phyloP scores from a whole-genome alignment of 116 monocot species.

The Iris pallida region DNA sequence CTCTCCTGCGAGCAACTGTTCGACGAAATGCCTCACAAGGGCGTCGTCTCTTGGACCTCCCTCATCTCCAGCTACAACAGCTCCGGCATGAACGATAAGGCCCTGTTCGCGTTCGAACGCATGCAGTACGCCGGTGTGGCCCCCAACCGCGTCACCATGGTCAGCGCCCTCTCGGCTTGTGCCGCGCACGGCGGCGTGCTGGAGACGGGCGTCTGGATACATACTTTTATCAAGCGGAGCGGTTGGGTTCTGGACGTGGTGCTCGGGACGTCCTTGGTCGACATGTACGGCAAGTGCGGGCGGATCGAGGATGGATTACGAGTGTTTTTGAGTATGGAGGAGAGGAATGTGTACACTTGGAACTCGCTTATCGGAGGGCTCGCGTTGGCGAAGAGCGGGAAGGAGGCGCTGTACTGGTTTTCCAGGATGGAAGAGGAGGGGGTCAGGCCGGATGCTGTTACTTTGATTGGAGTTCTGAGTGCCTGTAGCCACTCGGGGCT shows the following conservation, averaged over 20 bases:
- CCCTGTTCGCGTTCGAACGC: conserved; percentile 26
- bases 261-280: conserved; percentile 32
- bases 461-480: conserved; percentile 32
- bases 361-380: conserved; percentile 36
- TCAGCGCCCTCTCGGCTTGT: conserved; percentile 36
- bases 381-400: conserved; percentile 20
- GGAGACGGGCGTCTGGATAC: conserved; percentile 36
- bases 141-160: conserved; percentile 41
- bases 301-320: conserved; percentile 5
- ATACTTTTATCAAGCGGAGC: conserved; percentile 10
- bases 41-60: conserved; percentile 53
- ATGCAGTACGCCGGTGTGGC: conserved; percentile 36
- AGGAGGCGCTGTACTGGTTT: conserved; percentile 31
- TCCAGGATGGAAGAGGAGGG: conserved; percentile 32
- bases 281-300: conserved; percentile 59
- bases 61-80: conserved; percentile 26
- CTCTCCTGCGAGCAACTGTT: conserved; percentile 23
- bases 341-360: conserved; percentile 37
- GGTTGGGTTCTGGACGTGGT: conserved; percentile 38
- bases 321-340: conserved; percentile 25
- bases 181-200: conserved; percentile 23
- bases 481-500: conserved; percentile 47
- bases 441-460: conserved; percentile 24
- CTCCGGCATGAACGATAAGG: conserved; percentile 8
- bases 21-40: conserved; percentile 44